Percentiles rank a stretch among this genome's conserved stretches.
These are phyloP conservation scores for Botrytis tulipae DNA, from an alignment of 2,329 filamentous ascomycete species.

Conservation along the genomic window DNA sequence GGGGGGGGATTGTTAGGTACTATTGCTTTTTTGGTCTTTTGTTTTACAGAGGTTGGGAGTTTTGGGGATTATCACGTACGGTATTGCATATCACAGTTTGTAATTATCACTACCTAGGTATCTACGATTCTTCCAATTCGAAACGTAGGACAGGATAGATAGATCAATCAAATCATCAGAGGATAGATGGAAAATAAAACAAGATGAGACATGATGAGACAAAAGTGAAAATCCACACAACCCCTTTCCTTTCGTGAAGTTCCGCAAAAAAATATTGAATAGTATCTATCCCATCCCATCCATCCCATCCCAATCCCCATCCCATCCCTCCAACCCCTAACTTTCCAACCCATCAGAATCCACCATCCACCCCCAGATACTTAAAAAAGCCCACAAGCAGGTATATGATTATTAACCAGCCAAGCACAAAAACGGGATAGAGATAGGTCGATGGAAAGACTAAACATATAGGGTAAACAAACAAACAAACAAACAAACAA, in stretches of 20 bases:
- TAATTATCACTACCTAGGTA: neutral
- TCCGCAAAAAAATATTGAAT: too few species aligned
- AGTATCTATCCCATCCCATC: too few species aligned
- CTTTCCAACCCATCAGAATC: too few species aligned
- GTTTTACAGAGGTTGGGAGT: fast-evolving
- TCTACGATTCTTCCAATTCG: neutral
- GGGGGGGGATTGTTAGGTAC: too few species aligned
- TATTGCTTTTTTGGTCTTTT: neutral
- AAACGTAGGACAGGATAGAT: neutral
- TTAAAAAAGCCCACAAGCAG: neutral
- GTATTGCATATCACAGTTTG: neutral
- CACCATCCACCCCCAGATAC: neutral
- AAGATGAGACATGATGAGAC: neutral
- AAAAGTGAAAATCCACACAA: neutral
- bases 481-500: neutral
- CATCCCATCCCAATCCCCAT: too few species aligned
- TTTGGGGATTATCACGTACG: neutral
- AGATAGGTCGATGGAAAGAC: neutral
- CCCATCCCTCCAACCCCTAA: too few species aligned
- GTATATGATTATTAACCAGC: neutral
- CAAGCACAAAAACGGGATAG: neutral
- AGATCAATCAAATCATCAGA: neutral
- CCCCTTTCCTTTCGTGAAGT: too few species aligned
- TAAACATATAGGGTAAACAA: too few species aligned
- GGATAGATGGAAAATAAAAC: too few species aligned